These are phyloP conservation scores for Gyromitra esculenta DNA, from an alignment of 2,329 filamentous ascomycete species.

Conservation along the genomic window DNA sequence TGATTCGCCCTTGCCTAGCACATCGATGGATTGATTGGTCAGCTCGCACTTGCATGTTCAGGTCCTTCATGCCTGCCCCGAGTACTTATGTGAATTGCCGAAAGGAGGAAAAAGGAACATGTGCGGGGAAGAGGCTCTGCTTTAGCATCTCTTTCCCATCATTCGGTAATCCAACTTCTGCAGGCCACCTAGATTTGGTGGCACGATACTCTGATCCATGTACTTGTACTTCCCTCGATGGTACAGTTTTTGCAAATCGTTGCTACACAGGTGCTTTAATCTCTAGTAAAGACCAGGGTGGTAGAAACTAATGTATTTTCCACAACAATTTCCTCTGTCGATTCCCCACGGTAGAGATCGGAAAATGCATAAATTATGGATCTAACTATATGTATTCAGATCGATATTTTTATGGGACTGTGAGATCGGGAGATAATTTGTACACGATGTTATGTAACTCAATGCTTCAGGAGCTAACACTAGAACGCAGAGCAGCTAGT, in stretches of 20 bases:
- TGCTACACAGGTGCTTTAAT: not conserved
- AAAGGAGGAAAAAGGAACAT: constrained; percentile 29
- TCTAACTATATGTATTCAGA: constrained; percentile 4
- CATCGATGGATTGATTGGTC: no score
- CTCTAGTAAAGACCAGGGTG: constrained; percentile 2
- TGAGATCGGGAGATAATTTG: constrained; percentile 19
- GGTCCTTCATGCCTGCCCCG: no score
- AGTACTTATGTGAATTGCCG: constrained; percentile 42
- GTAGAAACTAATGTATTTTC: not conserved
- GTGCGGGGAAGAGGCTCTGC: constrained; percentile 54
- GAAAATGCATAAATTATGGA: constrained; percentile 18
- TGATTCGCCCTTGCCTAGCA: no score
- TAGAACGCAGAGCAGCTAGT: constrained; percentile 7
- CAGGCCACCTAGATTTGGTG: constrained; percentile 15
- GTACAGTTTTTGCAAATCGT: not conserved
- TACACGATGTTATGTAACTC: constrained; percentile 25
- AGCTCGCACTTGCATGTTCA: no score
- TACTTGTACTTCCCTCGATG: constrained; percentile 13
- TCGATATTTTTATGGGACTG: constrained; percentile 6
- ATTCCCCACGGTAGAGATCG: constrained; percentile 19
- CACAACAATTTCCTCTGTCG: not conserved
- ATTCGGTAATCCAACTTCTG: constrained; percentile 25
- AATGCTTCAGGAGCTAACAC: constrained; percentile 3
- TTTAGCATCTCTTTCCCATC: constrained; percentile 17
- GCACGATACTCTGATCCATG: not conserved